Evolutionary conservation across 768 basidiomycete genomes (phyloP).

Genomic region (Zangia roseola): DNA sequence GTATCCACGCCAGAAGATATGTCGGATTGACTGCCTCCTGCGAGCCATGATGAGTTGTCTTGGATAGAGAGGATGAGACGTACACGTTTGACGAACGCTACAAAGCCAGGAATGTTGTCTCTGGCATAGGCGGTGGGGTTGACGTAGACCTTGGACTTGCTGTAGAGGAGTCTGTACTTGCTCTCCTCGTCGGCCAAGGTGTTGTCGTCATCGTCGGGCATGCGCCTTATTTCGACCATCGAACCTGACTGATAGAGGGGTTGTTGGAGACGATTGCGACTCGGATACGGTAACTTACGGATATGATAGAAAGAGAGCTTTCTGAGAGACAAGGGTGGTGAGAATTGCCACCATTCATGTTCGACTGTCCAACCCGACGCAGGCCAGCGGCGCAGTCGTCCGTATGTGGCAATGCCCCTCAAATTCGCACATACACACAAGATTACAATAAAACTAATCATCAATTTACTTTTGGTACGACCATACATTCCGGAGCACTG

Average conservation of each 20-base stretch:
- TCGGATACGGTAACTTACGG: slow-evolving; percentile 35
- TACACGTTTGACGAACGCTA: slow-evolving; percentile 87
- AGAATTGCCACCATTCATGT: slow-evolving; percentile 22
- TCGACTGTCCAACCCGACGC: background rate
- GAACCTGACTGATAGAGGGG: slow-evolving; percentile 42
- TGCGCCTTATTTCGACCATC: slow-evolving; percentile 75
- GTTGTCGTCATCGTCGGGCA: slow-evolving; percentile 19
- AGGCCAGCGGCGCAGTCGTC: slow-evolving; percentile 12
- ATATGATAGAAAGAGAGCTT: slow-evolving; percentile 46
- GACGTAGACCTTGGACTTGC: slow-evolving; percentile 93
- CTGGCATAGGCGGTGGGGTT: slow-evolving; percentile 89
- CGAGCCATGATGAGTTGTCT: slow-evolving; percentile 7
- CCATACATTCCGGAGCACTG: slow-evolving; percentile 97
- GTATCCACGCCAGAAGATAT: slow-evolving; percentile 91
- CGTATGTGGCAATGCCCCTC: slow-evolving; percentile 20
- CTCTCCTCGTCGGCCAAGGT: slow-evolving; percentile 46
- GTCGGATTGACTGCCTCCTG: slow-evolving; percentile 75
- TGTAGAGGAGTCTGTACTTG: slow-evolving; percentile 76
- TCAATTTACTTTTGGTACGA: slow-evolving; percentile 80
- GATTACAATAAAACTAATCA: slow-evolving; percentile 18
- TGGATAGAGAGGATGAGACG: slow-evolving; percentile 27
- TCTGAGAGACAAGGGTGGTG: slow-evolving; percentile 39
- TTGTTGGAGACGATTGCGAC: background rate
- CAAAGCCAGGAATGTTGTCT: slow-evolving; percentile 94
- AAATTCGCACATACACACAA: too few species aligned